Conservation (phyloP, 2,329 filamentous ascomycete species). For the Sphaerostilbella broomeana region DNA sequence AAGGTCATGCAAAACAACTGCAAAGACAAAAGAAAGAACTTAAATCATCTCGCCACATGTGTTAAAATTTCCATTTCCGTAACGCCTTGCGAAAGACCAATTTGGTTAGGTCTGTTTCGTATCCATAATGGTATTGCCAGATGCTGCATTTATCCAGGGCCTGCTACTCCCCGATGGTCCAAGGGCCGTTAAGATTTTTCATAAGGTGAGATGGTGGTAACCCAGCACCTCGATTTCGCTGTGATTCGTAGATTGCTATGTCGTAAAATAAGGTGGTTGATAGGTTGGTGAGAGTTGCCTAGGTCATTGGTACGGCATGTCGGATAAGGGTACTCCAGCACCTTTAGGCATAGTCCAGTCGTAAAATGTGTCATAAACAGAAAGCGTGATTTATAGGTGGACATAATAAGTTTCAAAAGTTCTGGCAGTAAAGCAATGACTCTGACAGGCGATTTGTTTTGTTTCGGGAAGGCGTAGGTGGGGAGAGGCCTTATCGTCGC, state of each 20-base stretch:
- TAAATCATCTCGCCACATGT: conserved; percentile 11
- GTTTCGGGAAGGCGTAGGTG: not conserved
- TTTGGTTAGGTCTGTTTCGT: conserved; percentile 8
- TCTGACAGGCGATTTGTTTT: not conserved
- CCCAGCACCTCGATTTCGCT: conserved; percentile 6
- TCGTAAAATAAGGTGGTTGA: conserved; percentile 5
- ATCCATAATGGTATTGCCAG: conserved; percentile 6
- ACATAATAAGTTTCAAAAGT: not conserved
- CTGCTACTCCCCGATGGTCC: conserved; percentile 12
- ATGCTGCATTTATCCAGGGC: conserved; percentile 9
- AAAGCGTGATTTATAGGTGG: not conserved
- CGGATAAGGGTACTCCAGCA: not conserved
- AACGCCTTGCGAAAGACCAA: conserved; percentile 13
- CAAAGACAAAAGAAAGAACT: conserved; percentile 6
- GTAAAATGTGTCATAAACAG: not conserved
- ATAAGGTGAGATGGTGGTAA: conserved; percentile 5
- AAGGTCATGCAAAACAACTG: conserved; percentile 2
- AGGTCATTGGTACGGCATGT: not conserved
- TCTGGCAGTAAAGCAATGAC: not conserved
- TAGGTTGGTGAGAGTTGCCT: not conserved
- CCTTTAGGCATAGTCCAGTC: not conserved
- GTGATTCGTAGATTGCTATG: not conserved
- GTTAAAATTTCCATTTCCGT: conserved; percentile 8
- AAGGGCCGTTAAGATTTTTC: conserved; percentile 10
- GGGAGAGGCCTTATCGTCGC: conserved; percentile 27